Evolutionary conservation across 768 basidiomycete species (phyloP).

Genomic region (Cystofilobasidium bisporidii): DNA sequence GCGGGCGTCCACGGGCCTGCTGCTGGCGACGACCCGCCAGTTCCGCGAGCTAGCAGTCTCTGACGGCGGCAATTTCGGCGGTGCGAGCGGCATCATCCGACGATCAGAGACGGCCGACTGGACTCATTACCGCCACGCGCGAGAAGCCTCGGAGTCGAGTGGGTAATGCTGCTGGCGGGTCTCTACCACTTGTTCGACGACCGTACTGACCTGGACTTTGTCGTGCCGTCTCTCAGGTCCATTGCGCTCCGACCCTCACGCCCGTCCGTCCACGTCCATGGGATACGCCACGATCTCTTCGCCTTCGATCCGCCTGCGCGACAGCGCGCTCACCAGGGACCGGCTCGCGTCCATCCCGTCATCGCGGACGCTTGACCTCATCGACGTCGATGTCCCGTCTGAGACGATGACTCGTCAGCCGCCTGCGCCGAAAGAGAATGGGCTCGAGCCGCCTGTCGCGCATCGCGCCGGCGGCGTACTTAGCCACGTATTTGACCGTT

Average conservation of each 20-base stretch:
- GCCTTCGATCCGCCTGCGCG: not conserved
- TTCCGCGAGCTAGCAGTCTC: not conserved
- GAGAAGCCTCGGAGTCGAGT: not conserved
- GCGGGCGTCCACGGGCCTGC: not conserved
- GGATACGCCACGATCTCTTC: not conserved
- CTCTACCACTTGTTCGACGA: too few relatives aligned
- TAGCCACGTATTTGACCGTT: not conserved
- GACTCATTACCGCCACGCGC: not conserved
- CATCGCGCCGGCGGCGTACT: not conserved
- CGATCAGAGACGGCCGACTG: not conserved
- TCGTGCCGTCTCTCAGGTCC: not conserved
- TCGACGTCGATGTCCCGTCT: not conserved
- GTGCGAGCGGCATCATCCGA: not conserved
- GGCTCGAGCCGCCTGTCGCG: not conserved
- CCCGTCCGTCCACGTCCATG: not conserved
- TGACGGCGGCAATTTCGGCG: not conserved
- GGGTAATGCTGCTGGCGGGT: not conserved
- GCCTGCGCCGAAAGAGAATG: not conserved
- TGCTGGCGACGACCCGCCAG: not conserved
- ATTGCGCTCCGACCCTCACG: not conserved
- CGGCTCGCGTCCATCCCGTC: not conserved
- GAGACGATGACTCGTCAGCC: not conserved
- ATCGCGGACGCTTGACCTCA: not conserved
- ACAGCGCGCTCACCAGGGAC: not conserved
- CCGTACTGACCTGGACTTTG: not conserved